Conservation (phyloP, 106 monocot species). For the Narthecium ossifragum region DNA sequence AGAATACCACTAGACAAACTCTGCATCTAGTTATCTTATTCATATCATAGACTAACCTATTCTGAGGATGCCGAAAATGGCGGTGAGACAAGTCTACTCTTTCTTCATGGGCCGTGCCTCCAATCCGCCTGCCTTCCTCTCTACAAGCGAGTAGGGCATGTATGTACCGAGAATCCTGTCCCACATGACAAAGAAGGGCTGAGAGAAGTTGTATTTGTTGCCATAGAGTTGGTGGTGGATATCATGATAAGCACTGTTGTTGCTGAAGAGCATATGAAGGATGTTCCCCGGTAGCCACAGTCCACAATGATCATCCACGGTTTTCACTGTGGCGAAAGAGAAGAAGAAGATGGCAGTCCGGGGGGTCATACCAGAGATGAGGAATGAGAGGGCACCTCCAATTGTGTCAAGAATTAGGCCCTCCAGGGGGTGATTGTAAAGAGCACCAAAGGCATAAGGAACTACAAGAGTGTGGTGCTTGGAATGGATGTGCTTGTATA, state of each 20-base stretch:
- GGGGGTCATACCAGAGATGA: constrained; percentile 49
- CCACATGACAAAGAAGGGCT: constrained; percentile 50
- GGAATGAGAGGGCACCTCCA: constrained; percentile 37
- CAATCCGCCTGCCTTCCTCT: constrained; percentile 29
- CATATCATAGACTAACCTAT: too few relatives aligned
- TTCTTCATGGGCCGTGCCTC: constrained; percentile 12
- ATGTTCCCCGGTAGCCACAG: constrained; percentile 44
- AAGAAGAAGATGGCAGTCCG: constrained; percentile 50
- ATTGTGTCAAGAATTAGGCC: constrained; percentile 40
- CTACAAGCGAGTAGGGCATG: constrained; percentile 27
- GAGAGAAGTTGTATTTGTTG: constrained; percentile 39
- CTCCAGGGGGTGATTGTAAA: constrained; percentile 55
- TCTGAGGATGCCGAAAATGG: too few relatives aligned
- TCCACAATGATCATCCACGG: constrained; percentile 54
- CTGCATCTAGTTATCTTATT: too few relatives aligned
- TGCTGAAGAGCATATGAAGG: constrained; percentile 40
- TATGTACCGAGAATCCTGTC: constrained; percentile 38
- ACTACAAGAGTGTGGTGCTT: constrained; percentile 45
- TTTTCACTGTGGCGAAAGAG: constrained; percentile 46
- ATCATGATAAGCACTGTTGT: constrained; percentile 64
- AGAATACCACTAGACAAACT: too few relatives aligned
- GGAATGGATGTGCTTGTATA: constrained; percentile 54
- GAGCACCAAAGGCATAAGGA: constrained; percentile 46
- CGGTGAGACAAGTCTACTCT: constrained; percentile 3
- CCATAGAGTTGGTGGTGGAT: constrained; percentile 54